Base-by-base conservation (phyloP, 2,329 filamentous ascomycete genomes). In the Microascus cirrosus region DNA sequence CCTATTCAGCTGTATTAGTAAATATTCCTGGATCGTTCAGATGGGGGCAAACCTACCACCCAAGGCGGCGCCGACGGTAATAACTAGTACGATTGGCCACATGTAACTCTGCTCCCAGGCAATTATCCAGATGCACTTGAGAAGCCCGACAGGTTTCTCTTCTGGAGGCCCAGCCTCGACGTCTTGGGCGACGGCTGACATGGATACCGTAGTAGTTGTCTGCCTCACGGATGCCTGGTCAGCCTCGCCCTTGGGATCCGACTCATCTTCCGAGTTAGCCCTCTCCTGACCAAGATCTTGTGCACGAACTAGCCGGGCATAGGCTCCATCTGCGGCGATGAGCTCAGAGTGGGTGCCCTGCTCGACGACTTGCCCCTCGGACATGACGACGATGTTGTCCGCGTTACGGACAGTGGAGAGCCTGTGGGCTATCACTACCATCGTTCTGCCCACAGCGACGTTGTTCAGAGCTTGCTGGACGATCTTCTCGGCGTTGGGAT, bases 321-420 rank as follows among this genome's bases (percentile, higher is more conserved):
- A 85, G 12, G 80, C 68, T 0, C 81, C 70, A 0, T 65, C 69
- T 12, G 69, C 66, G 1, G 69, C 65, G 10, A 87, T 68, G 0
- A 87, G 73, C 55, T 81, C 72, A 4, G 79, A 72, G 59, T 88
- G 85, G 0, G 77, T 82, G 0, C 85, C 85, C 62, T 82, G 73
- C 66, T 88, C 85, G 2, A 84, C 68, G 2, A 81, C 75, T 50
- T 74, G 66, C 1, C 85, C 85, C 61, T 81, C 74, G 8, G 79
- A 73, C 64, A 88, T 74, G n/a, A 88, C 84, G 13, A 87, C 71
- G 58, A 88, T 88, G 54, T 82, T 79, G 63, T 88, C 81, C 0
- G 85, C 84, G 54, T 81, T 73, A 60, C 76, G 76, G 59, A 84
- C 79, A 0, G 81, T 84, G 0, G 78, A 79, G 0, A 85, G 71